Conservation (phyloP, 1,139 yeast species). For the Yamadazyma buinensis region DNA sequence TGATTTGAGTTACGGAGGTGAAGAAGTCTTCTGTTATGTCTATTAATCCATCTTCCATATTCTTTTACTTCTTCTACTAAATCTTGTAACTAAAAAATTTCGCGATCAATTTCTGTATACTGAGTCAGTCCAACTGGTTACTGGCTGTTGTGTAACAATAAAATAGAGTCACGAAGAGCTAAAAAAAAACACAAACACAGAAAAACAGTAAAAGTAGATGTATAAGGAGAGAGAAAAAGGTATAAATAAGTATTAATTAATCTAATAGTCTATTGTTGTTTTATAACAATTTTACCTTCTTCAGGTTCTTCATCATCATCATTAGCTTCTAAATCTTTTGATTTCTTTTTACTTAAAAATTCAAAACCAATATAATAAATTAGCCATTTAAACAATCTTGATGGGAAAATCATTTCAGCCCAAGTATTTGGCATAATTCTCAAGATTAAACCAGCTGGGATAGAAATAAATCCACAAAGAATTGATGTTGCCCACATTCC, state of each 20-base stretch:
- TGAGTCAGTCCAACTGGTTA: too few relatives aligned
- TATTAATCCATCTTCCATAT: conserved; percentile 18
- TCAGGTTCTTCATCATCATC: conserved; percentile 11
- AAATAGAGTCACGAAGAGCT: too few relatives aligned
- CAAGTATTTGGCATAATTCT: conserved; percentile 82
- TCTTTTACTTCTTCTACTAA: conserved; percentile 21
- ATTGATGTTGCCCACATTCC: conserved; percentile 90
- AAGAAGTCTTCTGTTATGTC: conserved; percentile 46
- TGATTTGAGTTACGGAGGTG: conserved; percentile 25
- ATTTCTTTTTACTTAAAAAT: conserved; percentile 33
- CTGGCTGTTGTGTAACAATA: too few relatives aligned
- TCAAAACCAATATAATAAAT: conserved; percentile 48
- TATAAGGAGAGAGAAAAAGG: too few relatives aligned
- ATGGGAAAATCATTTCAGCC: conserved; percentile 69
- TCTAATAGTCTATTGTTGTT: too few relatives aligned
- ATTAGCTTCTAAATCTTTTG: conserved; percentile 21
- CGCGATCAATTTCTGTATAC: too few relatives aligned
- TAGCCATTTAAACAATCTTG: conserved; percentile 45
- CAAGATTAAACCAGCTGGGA: conserved; percentile 75
- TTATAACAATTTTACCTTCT: too few relatives aligned
- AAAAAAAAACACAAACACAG: too few relatives aligned
- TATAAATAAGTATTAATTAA: too few relatives aligned
- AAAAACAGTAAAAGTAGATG: too few relatives aligned
- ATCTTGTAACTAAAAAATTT: too few relatives aligned
- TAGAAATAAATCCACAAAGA: conserved; percentile 73